Conservation (phyloP, 2,329 filamentous ascomycete species). For the Zalaria sp. region DNA sequence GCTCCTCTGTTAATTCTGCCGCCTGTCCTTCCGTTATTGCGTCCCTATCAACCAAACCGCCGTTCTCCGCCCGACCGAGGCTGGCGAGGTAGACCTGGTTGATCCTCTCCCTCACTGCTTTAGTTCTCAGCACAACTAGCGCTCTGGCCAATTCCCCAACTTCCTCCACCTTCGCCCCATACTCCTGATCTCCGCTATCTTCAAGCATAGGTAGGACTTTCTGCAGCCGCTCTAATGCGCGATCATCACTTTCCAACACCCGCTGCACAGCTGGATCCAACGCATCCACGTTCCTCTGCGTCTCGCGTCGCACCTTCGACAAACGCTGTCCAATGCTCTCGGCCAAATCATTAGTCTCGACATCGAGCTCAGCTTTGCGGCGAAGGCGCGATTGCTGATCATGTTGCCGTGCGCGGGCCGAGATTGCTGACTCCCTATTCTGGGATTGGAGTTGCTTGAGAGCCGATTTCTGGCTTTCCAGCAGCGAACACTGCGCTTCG, state of each 20-base stretch:
- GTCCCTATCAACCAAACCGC: conserved; percentile 25
- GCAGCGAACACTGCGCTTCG: conserved; percentile 45
- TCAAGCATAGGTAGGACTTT: conserved; percentile 49
- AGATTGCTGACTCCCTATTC: conserved; percentile 4
- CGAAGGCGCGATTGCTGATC: conserved; percentile 15
- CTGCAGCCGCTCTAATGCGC: conserved; percentile 49
- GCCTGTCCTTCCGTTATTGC: not conserved
- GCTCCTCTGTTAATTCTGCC: conserved; percentile 1
- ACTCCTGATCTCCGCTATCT: not conserved
- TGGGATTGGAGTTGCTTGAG: conserved; percentile 40
- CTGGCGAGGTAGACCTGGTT: conserved; percentile 35
- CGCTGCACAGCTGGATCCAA: conserved; percentile 16
- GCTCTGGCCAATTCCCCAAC: conserved; percentile 41
- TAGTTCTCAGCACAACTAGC: conserved; percentile 24
- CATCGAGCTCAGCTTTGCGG: conserved; percentile 28
- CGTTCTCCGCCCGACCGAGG: conserved; percentile 23
- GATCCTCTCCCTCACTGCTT: conserved; percentile 27
- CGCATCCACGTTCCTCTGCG: not conserved
- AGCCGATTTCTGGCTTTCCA: conserved; percentile 49
- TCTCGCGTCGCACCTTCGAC: not conserved
- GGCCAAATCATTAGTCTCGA: conserved; percentile 19
- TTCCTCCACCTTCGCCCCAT: conserved; percentile 22
- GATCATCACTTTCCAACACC: conserved; percentile 39
- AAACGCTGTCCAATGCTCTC: conserved; percentile 18
- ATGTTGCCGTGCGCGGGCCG: conserved; percentile 2